Evolutionary conservation across 2,329 filamentous ascomycete genomes (phyloP).

Genomic region (Ophiobolus disseminans): DNA sequence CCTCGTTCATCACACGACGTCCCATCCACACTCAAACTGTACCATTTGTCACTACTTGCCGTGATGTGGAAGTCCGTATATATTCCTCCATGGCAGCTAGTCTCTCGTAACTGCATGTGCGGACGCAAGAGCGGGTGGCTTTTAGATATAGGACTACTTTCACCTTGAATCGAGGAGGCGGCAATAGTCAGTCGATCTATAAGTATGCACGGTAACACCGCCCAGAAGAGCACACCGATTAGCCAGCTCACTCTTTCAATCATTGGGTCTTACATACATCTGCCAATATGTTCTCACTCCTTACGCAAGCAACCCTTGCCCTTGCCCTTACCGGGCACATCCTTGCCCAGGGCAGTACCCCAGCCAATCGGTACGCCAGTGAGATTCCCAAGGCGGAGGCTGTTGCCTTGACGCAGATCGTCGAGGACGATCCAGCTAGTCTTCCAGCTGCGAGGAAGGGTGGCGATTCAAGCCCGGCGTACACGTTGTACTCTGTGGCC

Average conservation of each 20-base stretch:
- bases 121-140: not conserved
- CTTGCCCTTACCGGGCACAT: not conserved
- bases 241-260: not conserved
- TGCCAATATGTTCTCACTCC: conserved; percentile 5
- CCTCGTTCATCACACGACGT: not conserved
- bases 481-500: conserved; percentile 25
- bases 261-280: not conserved
- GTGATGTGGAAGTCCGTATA: not conserved
- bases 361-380: conserved; percentile 8
- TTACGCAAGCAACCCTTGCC: conserved; percentile 3
- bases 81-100: not conserved
- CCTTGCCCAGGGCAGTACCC: conserved; percentile 1
- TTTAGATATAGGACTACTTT: not conserved
- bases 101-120: not conserved
- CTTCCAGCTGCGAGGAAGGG: not conserved
- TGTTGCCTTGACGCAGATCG: conserved; percentile 3
- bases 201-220: not conserved
- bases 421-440: conserved; percentile 6
- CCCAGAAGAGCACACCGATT: not conserved
- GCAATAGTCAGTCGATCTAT: not conserved
- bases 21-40: not conserved
- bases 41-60: not conserved
- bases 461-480: conserved; percentile 34
- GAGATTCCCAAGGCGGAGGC: conserved; percentile 8
- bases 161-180: not conserved